Base-by-base conservation (phyloP, 768 basidiomycete genomes). In the Asterophora parasitica region DNA sequence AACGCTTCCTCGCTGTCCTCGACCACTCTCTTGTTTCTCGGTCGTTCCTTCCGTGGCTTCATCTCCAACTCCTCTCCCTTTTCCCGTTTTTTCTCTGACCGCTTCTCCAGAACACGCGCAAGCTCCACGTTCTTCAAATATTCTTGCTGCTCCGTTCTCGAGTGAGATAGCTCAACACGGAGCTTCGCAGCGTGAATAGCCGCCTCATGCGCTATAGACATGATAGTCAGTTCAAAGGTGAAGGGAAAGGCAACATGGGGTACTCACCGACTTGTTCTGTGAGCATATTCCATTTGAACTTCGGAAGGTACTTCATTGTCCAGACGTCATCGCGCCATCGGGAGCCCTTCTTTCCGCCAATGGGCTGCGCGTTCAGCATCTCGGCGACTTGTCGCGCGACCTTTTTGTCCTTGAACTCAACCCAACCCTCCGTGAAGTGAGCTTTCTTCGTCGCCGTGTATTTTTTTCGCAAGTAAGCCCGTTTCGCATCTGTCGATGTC, bases 261-360 rank as follows among this genome's bases (percentile, higher is more conserved):
- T 32, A 77, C 93, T 65, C 62, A 95, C 95, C 92, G 57, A 99
- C 85, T 77, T 97, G 95, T 67, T 98, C 96, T 5, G 92, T 94
- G 49, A 99, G 73, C 95, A 96, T 96, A 66, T 88, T 83, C 96
- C 96, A 99, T 60, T 94, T 96, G 76, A 98, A 99, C 60, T 83
- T 88, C 7, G 94, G 94, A 49, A 99, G 71, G 64, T 99, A 99
- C 63, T 95, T 95, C 92, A 98, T 95, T 48, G 96, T 97, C 96
- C 96, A 99, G 7, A 99, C 83, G 55, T 99, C 96, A 61, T 98
- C 95, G 62, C 91, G 75, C 90, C 92, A 97, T 49, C 91, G 75
- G 2, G 82, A 77, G 4, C 87, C 85, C 63, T 92, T 92, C 72
- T 92, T 94, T 2, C 92, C 92, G 23, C 95, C 96, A 50, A 99